Evolutionary conservation across 2,329 filamentous ascomycete genomes (phyloP), one percentile per base, ranked within the genome.

Genomic region (Corynespora cassiicola): DNA sequence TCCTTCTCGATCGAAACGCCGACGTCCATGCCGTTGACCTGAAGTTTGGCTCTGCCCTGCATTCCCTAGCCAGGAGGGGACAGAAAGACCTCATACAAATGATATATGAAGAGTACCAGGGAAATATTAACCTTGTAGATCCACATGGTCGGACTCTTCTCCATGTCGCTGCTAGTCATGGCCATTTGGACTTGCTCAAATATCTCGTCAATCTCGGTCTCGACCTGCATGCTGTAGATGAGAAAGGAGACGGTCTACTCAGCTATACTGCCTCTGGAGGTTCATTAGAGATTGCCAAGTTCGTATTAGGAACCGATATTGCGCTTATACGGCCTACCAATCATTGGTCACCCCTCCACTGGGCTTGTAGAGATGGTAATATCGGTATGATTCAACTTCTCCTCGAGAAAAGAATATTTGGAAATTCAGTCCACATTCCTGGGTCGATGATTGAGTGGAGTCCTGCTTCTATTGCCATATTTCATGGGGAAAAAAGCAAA

Each of bases 311-410:
- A n/a, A n/a, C n/a, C n/a, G n/a, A n/a, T n/a, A n/a, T n/a, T n/a
- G n/a, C n/a, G n/a, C n/a, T n/a, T n/a, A n/a, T n/a, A n/a, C n/a
- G n/a, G n/a, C n/a, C n/a, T n/a, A 28, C 15, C 20, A 7, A 23
- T n/a, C n/a, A 35, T 23, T 41, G 19, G 38, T 35, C 23, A 24
- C 31, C 38, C n/a, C 24, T 41, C n/a, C 23, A 41, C 20, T 41
- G 26, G 31, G 23, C 27, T n/a, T n/a, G n/a, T n/a, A n/a, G n/a
- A n/a, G n/a, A n/a, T n/a, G n/a, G n/a, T n/a, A 24, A 24, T n/a
- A n/a, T n/a, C n/a, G n/a, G n/a, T n/a, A n/a, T n/a, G n/a, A n/a
- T n/a, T n/a, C n/a, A n/a, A n/a, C n/a, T n/a, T n/a, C n/a, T n/a
- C n/a, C n/a, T n/a, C n/a, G n/a, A n/a, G n/a, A n/a, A n/a, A n/a